Evolutionary conservation across 306 rosid genomes (phyloP).

Genomic region (Trifolium repens): DNA sequence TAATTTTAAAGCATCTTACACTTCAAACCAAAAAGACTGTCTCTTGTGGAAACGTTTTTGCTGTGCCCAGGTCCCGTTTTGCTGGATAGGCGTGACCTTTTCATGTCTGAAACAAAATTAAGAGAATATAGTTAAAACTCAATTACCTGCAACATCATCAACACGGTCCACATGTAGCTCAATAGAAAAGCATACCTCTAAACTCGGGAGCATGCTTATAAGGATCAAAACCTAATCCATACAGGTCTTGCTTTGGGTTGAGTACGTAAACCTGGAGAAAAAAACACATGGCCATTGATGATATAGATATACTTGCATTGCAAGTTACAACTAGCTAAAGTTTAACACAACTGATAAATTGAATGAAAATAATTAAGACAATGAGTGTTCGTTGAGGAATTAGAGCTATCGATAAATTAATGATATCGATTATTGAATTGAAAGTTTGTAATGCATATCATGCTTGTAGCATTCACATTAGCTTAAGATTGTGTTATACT

Average conservation of each 20-base stretch:
- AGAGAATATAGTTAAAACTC: constrained; percentile 20
- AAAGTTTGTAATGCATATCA: constrained; percentile 24
- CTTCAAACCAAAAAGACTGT: constrained; percentile 76
- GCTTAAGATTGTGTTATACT: constrained; percentile 21
- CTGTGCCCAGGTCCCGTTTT: constrained; percentile 51
- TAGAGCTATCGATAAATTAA: background rate
- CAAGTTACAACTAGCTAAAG: constrained; percentile 17
- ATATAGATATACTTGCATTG: constrained; percentile 1
- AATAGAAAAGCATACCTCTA: constrained; percentile 67
- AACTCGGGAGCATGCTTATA: constrained; percentile 97
- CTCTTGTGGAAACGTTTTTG: constrained; percentile 55
- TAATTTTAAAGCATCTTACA: constrained; percentile 61
- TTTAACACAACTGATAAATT: constrained; percentile 15
- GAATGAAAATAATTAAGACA: constrained; percentile 15
- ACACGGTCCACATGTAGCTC: constrained; percentile 17
- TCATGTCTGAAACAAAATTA: constrained; percentile 58
- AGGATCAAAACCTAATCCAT: constrained; percentile 98
- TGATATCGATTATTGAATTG: background rate
- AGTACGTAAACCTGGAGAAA: constrained; percentile 71
- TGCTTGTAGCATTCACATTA: constrained; percentile 20
- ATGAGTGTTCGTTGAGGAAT: constrained; percentile 13
- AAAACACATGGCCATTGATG: constrained; percentile 16
- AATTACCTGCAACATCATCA: constrained; percentile 31
- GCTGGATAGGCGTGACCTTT: constrained; percentile 66
- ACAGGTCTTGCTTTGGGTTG: constrained; percentile 84